Percentiles rank a stretch among this genome's conserved stretches.
Conservation (phyloP, 2,329 filamentous ascomycete genomes). For the Didymosphaeria variabile region DNA sequence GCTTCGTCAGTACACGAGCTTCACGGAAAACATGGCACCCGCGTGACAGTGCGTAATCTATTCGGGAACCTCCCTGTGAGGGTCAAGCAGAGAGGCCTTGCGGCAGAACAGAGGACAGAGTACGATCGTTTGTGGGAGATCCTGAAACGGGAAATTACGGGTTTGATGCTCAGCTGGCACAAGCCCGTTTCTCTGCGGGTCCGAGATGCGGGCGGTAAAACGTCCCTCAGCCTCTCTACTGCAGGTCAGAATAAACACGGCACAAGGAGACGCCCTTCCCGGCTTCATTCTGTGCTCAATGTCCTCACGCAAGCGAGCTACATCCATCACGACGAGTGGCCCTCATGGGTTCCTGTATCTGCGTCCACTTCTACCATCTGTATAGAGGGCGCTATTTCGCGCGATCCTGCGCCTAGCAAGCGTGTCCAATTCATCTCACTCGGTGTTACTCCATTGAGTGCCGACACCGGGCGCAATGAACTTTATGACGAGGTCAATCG, state of each 20-base stretch:
- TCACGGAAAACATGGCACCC: slow-evolving; percentile 73
- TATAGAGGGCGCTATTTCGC: slow-evolving; percentile 76
- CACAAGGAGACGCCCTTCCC: slow-evolving; percentile 25
- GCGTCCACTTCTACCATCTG: slow-evolving; percentile 70
- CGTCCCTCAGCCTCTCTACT: slow-evolving; percentile 41
- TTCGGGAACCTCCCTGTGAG: slow-evolving; percentile 93
- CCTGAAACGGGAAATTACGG: slow-evolving; percentile 67
- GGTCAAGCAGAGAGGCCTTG: slow-evolving; percentile 76
- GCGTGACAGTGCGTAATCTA: slow-evolving; percentile 77
- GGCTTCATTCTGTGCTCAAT: slow-evolving; percentile 34
- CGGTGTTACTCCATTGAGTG: slow-evolving; percentile 72
- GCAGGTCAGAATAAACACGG: not conserved
- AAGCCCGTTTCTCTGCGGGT: slow-evolving; percentile 65
- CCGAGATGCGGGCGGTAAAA: slow-evolving; percentile 59
- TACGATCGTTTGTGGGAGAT: slow-evolving; percentile 71
- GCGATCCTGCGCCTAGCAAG: slow-evolving; percentile 74
- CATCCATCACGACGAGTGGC: slow-evolving; percentile 61
- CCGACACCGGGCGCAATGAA: slow-evolving; percentile 66
- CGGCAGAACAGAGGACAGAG: slow-evolving; percentile 60
- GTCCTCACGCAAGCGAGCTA: slow-evolving; percentile 73
- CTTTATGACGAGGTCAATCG: slow-evolving; percentile 82
- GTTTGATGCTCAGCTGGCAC: slow-evolving; percentile 76
- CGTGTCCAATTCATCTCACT: slow-evolving; percentile 83
- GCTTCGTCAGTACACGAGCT: slow-evolving; percentile 66
- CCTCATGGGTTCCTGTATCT: slow-evolving; percentile 74